Conservation (phyloP, 257 asterid species). For the Schizonepeta tenuifolia region DNA sequence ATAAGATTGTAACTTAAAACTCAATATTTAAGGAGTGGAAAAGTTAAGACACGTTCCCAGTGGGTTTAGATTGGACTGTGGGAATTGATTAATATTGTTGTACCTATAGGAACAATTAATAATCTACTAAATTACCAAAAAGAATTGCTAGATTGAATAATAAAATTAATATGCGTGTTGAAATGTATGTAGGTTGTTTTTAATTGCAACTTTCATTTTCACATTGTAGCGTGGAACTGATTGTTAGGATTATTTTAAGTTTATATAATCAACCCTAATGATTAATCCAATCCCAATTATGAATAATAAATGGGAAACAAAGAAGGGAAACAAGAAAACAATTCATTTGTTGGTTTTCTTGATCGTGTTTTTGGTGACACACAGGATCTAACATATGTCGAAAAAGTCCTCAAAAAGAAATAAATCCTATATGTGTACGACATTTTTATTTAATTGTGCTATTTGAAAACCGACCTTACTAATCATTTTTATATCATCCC, state of each 20-base stretch:
- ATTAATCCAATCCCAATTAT: constrained; percentile 26
- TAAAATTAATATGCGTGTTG: too few relatives aligned
- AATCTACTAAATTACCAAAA: too few relatives aligned
- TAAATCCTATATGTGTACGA: background rate
- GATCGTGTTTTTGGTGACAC: constrained; percentile 58
- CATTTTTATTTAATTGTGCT: constrained; percentile 37
- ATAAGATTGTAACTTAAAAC: too few relatives aligned
- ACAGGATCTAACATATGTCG: constrained; percentile 38
- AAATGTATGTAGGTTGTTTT: background rate
- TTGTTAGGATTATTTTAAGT: background rate
- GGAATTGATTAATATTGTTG: too few relatives aligned
- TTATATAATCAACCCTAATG: constrained; percentile 7
- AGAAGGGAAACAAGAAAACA: constrained; percentile 59
- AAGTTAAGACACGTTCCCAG: too few relatives aligned
- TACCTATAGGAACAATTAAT: too few relatives aligned
- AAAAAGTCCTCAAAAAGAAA: constrained; percentile 3
- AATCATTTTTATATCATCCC: constrained; percentile 49
- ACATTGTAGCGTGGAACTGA: constrained; percentile 5
- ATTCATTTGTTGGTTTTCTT: constrained; percentile 44
- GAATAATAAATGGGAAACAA: constrained; percentile 6
- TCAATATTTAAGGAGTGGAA: too few relatives aligned
- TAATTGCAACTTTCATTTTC: background rate
- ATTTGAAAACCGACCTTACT: constrained; percentile 36
- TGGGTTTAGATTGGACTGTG: too few relatives aligned
- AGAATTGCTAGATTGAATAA: too few relatives aligned